Base-by-base conservation (phyloP, 345 rosid species). In the Pseudoturritis turrita region DNA sequence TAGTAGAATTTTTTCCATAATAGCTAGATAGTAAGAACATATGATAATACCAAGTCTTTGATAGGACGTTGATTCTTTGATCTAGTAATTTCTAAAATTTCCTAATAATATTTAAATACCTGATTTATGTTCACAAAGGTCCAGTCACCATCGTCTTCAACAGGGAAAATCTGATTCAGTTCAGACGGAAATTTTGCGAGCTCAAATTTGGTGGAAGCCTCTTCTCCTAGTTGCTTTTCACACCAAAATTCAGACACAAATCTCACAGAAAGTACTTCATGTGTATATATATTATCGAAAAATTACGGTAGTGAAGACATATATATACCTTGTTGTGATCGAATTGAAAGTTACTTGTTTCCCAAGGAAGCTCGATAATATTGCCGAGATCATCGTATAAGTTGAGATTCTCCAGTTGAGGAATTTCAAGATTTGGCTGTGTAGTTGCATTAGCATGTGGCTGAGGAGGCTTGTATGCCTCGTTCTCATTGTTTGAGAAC, bases 261-360 rank as follows among this genome's bases (percentile, higher is more conserved):
- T 37, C 7, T 39, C 65, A 23, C 39, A 52, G 13, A 18, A 40
- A 5, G 6, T 5, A 43, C 18, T 25, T 56, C 29, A 41, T 59
- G 3, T 59, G 3, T 40, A 4, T 56, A 65, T 37, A 29, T 44
- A 10, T 46, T n/a, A 39, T 0, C 50, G 19, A 44, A 53, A 36
- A 19, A 17, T 4, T 43, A 17, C n/a, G 46, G 26, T 31, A 19
- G 11, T 0, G 36, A 29, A 25, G n/a, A 21, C 14, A 35, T 23
- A 37, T 37, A 68, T 10, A 19, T 69, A 62, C 75, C 79, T 69
- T 54, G 65, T 62, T 56, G 5, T 53, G 58, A 68, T 63, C 31
- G 12, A 55, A 19, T 0, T 37, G 40, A 29, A 46, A 37, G 65
- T 62, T 51, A 62, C 63, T 75, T 41, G 28, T 14, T 10, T 52